Base-by-base conservation (phyloP, 2,329 filamentous ascomycete species). In the Neobulgaria alba region DNA sequence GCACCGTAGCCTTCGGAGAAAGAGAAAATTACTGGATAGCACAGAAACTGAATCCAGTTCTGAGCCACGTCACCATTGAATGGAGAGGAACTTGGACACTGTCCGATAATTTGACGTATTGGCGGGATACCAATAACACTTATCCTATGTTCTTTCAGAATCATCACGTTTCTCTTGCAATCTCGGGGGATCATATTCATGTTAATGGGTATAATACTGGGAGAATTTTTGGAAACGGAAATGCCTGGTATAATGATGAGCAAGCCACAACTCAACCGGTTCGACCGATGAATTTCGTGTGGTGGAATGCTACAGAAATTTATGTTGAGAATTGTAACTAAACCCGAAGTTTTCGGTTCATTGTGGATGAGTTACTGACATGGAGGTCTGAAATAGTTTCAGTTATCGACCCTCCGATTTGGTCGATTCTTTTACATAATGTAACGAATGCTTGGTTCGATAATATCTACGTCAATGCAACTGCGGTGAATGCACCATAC, bases 341-440 rank as follows among this genome's bases (percentile, higher is more conserved):
- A n/a, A 15, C n/a, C n/a, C n/a, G n/a, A n/a, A n/a, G n/a, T n/a
- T n/a, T n/a, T n/a, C n/a, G n/a, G n/a, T n/a, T n/a, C n/a, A n/a
- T n/a, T n/a, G n/a, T n/a, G n/a, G n/a, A n/a, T n/a, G n/a, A n/a
- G n/a, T n/a, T n/a, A n/a, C n/a, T 18, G 4, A 19, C 14, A 30
- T 15, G 10, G n/a, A n/a, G 3, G 5, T 15, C 10, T 23, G 29
- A 20, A 20, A 12, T 19, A 23, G 10, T 77, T 52, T 65, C 61
- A 39, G 60, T 75, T 45, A 63, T 64, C 29, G 63, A 75, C 40
- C 67, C 71, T 2, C 70, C 64, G 9, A 60, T 76, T 2, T 76
- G 72, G 72, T 58, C 60, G 12, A 54, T 75, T 36, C 75, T 75
- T 50, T 71, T 75, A 44, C 75, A 75, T 68, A 75, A 74, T 40